phyloP scores from a whole-genome alignment of 441 rosid species.

The Metrosideros polymorpha region DNA sequence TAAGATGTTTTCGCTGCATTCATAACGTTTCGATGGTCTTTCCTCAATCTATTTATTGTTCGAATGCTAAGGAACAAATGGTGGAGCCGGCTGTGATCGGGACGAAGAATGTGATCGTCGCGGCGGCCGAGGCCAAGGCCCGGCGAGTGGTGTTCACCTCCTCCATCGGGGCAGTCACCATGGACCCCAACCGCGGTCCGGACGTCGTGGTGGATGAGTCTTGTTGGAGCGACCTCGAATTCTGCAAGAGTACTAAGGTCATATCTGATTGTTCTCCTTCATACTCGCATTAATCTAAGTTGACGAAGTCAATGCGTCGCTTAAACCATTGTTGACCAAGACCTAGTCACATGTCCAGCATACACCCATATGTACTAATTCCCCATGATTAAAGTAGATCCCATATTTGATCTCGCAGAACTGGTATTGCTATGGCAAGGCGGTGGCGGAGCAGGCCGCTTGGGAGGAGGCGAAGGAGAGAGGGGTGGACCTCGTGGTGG shows the following conservation, averaged over 20 bases:
- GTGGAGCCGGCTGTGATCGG: constrained; percentile 93
- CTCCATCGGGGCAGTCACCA: constrained; percentile 81
- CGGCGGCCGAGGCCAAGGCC: constrained; percentile 73
- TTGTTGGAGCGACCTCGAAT: constrained; percentile 97
- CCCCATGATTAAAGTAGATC: neutral
- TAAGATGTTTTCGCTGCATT: neutral
- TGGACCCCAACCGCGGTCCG: constrained; percentile 81
- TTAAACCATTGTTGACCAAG: neutral
- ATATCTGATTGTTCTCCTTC: neutral
- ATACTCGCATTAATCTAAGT: neutral
- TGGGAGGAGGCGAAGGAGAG: constrained; percentile 68
- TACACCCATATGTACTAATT: neutral
- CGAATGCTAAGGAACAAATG: constrained; percentile 65
- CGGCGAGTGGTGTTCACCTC: constrained; percentile 88
- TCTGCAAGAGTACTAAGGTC: constrained; percentile 90
- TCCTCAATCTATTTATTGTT: neutral
- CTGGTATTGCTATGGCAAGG: constrained; percentile 94
- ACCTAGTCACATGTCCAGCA: neutral
- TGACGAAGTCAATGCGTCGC: neutral
- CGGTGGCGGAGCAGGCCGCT: constrained; percentile 83
- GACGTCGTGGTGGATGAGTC: constrained; percentile 73
- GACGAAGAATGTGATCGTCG: constrained; percentile 66
- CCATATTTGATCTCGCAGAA: constrained; percentile 28
- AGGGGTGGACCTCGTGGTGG: constrained; percentile 79
- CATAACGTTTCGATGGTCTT: neutral